These are phyloP conservation scores for Amphirosellinia nigrospora DNA, from an alignment of 495 filamentous ascomycete species.

Conservation along the genomic window DNA sequence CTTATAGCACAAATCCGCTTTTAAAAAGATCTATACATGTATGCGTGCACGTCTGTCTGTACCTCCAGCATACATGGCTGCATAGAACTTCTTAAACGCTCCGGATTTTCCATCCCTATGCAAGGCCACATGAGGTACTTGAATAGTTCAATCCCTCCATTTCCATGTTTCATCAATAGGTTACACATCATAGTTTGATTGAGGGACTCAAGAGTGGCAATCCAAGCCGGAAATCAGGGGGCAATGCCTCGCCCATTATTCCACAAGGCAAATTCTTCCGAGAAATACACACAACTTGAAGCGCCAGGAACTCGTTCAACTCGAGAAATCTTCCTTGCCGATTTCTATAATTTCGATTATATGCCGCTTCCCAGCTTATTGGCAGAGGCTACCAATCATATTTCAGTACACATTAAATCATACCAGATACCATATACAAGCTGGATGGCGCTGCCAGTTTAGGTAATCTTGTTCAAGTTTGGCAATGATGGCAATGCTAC, in stretches of 20 bases:
- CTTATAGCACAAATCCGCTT: too few species aligned
- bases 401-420: not conserved
- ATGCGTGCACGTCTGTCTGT: too few species aligned
- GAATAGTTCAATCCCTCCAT: not conserved
- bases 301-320: not conserved
- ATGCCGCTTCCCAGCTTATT: not conserved
- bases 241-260: not conserved
- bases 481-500: constrained; percentile 4
- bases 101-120: too few species aligned
- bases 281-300: not conserved
- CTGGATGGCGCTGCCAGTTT: not conserved
- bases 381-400: not conserved
- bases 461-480: not conserved
- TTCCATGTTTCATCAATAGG: too few species aligned
- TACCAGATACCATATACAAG: not conserved
- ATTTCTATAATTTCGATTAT: not conserved
- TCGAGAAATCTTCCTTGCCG: not conserved
- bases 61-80: too few species aligned
- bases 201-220: not conserved
- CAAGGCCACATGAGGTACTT: not conserved
- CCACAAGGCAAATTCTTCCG: not conserved
- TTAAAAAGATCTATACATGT: too few species aligned
- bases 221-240: not conserved
- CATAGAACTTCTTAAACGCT: not conserved
- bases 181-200: too few species aligned